phyloP scores from a whole-genome alignment of 192 early-diverging fungal species.

The Podila horticola region DNA sequence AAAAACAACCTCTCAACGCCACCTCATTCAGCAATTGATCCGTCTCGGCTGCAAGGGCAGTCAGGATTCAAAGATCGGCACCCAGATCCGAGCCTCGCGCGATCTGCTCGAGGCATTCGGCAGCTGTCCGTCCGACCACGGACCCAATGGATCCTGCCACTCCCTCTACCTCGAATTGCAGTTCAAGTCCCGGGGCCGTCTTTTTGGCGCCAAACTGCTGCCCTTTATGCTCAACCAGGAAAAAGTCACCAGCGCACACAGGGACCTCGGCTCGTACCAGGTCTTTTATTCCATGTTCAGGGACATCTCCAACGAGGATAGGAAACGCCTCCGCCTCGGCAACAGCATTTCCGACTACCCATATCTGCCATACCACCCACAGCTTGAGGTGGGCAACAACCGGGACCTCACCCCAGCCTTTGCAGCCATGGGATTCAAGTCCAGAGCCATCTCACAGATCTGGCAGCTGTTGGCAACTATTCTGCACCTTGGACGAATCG shows the following conservation, averaged over 20 bases:
- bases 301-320: constrained; percentile 74
- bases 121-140: constrained; percentile 68
- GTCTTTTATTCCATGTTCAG: constrained; percentile 88
- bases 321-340: constrained; percentile 67
- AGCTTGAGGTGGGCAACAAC: constrained; percentile 65
- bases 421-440: constrained; percentile 67
- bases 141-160: constrained; percentile 75
- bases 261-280: constrained; percentile 70
- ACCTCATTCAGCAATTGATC: constrained; percentile 80
- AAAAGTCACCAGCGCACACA: constrained; percentile 67
- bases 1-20: constrained; percentile 80
- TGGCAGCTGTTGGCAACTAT: constrained; percentile 90
- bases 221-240: constrained; percentile 74
- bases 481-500: constrained; percentile 89
- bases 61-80: constrained; percentile 79
- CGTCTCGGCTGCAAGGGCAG: constrained; percentile 73
- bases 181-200: constrained; percentile 82
- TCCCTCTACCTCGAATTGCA: constrained; percentile 91
- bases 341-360: constrained; percentile 54
- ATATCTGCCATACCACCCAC: constrained; percentile 37
- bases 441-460: constrained; percentile 79
- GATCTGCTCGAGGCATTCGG: constrained; percentile 87
- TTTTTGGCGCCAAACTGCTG: constrained; percentile 84
- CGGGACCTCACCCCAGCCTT: constrained; percentile 74
- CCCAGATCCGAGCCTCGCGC: constrained; percentile 73